These are phyloP conservation scores for Paspalum vaginatum DNA, from an alignment of 176 grass and related monocot genomes.

Conservation along the genomic window DNA sequence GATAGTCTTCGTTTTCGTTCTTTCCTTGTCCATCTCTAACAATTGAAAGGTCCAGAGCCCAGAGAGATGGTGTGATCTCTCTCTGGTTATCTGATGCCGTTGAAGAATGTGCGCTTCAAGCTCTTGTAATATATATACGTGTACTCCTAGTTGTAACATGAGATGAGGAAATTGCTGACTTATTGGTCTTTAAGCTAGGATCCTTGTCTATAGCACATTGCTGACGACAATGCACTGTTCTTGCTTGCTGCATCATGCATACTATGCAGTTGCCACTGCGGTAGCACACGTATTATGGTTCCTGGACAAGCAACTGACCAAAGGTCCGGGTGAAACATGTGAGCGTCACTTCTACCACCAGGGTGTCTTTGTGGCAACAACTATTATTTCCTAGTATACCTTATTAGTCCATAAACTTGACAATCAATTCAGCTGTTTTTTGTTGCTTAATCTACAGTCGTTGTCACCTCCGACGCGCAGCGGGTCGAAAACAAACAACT, in stretches of 20 bases:
- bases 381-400: background rate
- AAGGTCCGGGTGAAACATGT: background rate
- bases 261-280: background rate
- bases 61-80: too few relatives aligned
- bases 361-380: background rate
- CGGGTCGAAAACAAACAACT: background rate
- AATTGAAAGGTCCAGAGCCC: background rate
- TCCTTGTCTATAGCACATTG: background rate
- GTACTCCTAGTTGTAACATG: background rate
- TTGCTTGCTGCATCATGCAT: background rate
- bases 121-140: too few relatives aligned
- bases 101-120: too few relatives aligned
- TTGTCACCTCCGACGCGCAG: background rate
- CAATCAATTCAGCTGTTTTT: background rate
- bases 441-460: background rate
- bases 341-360: background rate
- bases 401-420: background rate
- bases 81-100: too few relatives aligned
- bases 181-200: background rate
- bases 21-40: too few relatives aligned
- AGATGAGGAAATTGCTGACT: background rate
- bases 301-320: background rate
- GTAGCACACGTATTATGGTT: conserved; percentile 6
- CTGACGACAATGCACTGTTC: background rate
- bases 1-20: too few relatives aligned